phyloP scores from a whole-genome alignment of 164 flowering plant species.

The Tetracentron sinense region DNA sequence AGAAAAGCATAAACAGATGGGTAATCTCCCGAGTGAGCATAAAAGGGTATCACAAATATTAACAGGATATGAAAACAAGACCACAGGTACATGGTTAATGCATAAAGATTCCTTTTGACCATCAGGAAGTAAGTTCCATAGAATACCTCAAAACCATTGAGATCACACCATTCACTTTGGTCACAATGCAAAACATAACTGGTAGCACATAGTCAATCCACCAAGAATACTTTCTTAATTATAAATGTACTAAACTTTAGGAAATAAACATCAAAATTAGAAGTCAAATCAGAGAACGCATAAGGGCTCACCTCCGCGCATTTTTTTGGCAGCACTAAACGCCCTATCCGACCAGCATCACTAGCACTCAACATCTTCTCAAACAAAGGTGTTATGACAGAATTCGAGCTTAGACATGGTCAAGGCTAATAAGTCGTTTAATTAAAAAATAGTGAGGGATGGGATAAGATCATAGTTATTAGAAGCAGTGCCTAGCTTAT shows the following conservation, averaged over 20 bases:
- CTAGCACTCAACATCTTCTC: slow-evolving; percentile 73
- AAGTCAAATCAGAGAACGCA: slow-evolving; percentile 11
- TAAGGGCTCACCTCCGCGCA: slow-evolving; percentile 79
- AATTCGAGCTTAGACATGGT: slow-evolving; percentile 48
- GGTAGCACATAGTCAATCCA: no score
- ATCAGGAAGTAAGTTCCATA: not conserved
- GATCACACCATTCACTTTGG: not conserved
- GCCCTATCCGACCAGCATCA: slow-evolving; percentile 89
- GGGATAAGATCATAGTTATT: not conserved
- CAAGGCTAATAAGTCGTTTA: slow-evolving; percentile 30
- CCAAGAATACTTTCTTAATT: no score
- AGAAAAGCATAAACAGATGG: not conserved
- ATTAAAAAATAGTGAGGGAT: not conserved
- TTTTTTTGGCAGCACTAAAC: slow-evolving; percentile 88
- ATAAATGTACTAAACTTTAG: not conserved
- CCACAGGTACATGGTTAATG: no score
- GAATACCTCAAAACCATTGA: no score
- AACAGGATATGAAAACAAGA: no score
- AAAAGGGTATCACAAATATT: no score
- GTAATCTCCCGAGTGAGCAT: no score
- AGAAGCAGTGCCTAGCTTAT: not conserved
- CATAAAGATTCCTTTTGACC: not conserved
- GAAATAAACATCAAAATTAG: not conserved
- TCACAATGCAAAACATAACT: not conserved
- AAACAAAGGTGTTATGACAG: slow-evolving; percentile 55